Base-by-base conservation (phyloP, 768 basidiomycete genomes). In the Russula lepida region DNA sequence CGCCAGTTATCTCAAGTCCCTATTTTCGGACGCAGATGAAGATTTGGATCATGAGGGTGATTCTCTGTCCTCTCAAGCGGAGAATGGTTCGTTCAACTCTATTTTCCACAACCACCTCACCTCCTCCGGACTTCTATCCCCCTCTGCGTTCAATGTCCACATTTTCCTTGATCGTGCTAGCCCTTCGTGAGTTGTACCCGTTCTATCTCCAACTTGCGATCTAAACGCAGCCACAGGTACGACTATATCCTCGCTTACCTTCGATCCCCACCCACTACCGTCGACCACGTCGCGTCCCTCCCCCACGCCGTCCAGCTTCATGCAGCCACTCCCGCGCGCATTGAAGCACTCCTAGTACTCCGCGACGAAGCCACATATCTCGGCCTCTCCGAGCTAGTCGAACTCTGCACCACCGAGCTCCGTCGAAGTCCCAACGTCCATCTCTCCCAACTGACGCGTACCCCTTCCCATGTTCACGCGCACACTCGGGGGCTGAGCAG, bases 121-220 rank as follows among this genome's bases (percentile, higher is more conserved):
- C 15, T 80, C 84, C 7, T 81, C 83, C 57, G 85, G 84, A 6
- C 72, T 82, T 41, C 69, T 85, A 4, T 78, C 76, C 27, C 69
- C 77, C 2, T 76, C 81, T 6, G 25, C 62, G 12, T 73, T 74
- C 39, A 76, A 72, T 47, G 71, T 91, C 37, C 86, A 90, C 64
- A 67, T 92, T 15, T 93, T 93, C 73, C 75, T 93, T 25, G 90
- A 93, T 69, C 78, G 90, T 27, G 80, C 90, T 0, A 90, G 89
- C 66, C 76, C 83, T 32, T 86, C 90, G 88, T 91, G 73, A 77
- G 89, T 80, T 11, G 6, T 27, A 17, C 15, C 27, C n/a, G 6
- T 43, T 41, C 17, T 23, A 25, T 56, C 35, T 12, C 39, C 33
- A 39, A 27, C 11, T 54, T 54, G 32, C 59, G 17, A 60, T 53